Conservation (phyloP, 768 basidiomycete genomes). For the Tylopilus sp. region DNA sequence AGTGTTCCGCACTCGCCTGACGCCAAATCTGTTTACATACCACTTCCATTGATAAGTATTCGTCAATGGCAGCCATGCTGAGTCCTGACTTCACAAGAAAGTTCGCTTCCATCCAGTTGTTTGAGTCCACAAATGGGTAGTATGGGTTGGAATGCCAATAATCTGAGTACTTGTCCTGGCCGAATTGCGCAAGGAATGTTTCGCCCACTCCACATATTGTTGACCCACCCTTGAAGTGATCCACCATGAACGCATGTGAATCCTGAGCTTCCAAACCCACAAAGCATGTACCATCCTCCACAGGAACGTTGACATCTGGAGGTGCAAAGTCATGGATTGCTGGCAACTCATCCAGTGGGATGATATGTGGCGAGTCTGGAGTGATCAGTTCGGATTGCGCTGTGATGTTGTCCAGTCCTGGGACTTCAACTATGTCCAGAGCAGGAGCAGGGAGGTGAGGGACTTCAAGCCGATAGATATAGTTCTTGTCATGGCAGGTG, state of each 20-base stretch:
- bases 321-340: not conserved
- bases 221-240: not conserved
- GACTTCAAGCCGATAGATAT: no score
- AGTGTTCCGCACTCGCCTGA: not conserved
- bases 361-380: no score
- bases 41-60: constrained; percentile 5
- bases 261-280: not conserved
- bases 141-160: constrained; percentile 8
- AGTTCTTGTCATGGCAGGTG: not conserved
- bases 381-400: no score
- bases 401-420: no score
- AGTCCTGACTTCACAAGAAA: constrained; percentile 28
- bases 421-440: no score
- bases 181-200: not conserved
- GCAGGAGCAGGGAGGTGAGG: no score
- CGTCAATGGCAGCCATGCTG: constrained; percentile 29
- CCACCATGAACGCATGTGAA: not conserved
- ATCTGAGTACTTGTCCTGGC: not conserved
- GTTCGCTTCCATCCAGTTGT: constrained; percentile 32
- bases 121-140: constrained; percentile 31
- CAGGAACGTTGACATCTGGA: not conserved
- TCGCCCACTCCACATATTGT: not conserved
- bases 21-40: constrained; percentile 16
- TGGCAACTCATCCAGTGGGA: no score
- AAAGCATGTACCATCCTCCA: not conserved